These are phyloP conservation scores for Malbranchea cinnamomea DNA, from an alignment of 2,329 filamentous ascomycete genomes.

Conservation along the genomic window DNA sequence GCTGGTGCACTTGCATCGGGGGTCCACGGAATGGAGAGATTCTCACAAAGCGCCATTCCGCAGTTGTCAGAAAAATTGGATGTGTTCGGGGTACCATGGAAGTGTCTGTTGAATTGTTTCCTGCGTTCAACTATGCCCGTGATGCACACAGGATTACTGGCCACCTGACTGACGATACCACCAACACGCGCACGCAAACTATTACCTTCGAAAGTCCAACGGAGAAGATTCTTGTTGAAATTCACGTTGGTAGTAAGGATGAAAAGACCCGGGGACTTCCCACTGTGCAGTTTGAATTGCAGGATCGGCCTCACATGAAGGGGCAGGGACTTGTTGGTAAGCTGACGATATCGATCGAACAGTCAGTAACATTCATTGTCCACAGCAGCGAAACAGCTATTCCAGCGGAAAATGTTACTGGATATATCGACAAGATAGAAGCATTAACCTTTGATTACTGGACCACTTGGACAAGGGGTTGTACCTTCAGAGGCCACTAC, in stretches of 20 bases:
- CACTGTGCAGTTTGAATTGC: slow-evolving; percentile 40
- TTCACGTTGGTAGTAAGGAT: slow-evolving; percentile 42
- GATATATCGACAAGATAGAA: slow-evolving; percentile 47
- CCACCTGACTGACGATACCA: slow-evolving; percentile 22
- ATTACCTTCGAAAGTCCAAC: slow-evolving; percentile 47
- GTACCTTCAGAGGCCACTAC: slow-evolving; percentile 57
- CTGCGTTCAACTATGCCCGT: slow-evolving; percentile 55
- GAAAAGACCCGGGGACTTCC: slow-evolving; percentile 32
- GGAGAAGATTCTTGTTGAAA: slow-evolving; percentile 8
- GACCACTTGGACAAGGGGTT: slow-evolving; percentile 58
- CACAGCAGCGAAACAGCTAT: slow-evolving; percentile 47
- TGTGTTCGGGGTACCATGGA: slow-evolving; percentile 54
- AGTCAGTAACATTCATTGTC: slow-evolving; percentile 54
- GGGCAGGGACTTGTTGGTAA: slow-evolving; percentile 49
- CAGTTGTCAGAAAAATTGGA: slow-evolving; percentile 53
- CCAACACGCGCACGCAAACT: slow-evolving; percentile 37
- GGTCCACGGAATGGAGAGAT: slow-evolving; percentile 32
- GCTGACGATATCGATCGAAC: slow-evolving; percentile 48
- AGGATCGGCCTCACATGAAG: slow-evolving; percentile 35
- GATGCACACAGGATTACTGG: slow-evolving; percentile 37
- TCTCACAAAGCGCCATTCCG: slow-evolving; percentile 47
- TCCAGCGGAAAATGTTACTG: slow-evolving; percentile 40
- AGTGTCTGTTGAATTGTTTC: slow-evolving; percentile 56
- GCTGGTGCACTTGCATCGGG: slow-evolving; percentile 21
- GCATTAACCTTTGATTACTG: slow-evolving; percentile 57